These are phyloP conservation scores for Neurospora sp. DNA, from an alignment of 495 filamentous ascomycete genomes.

Conservation along the genomic window DNA sequence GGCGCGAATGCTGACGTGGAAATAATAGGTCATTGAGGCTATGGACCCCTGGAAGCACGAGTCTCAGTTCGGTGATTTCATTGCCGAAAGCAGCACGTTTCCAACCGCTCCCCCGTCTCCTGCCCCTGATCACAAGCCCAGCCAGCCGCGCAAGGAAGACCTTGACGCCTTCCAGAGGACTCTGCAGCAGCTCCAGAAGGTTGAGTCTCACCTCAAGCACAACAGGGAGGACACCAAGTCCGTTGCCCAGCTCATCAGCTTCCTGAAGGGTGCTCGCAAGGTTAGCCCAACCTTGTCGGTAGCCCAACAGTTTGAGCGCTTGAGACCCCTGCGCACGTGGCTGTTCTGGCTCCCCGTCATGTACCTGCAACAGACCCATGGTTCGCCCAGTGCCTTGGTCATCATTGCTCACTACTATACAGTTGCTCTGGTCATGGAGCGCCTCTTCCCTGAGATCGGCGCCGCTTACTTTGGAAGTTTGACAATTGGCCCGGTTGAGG, in stretches of 20 bases:
- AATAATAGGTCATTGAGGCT: constrained; percentile 61
- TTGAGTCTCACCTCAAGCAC: constrained; percentile 61
- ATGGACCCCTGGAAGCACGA: constrained; percentile 92
- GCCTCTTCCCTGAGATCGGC: constrained; percentile 82
- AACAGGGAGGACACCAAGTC: constrained; percentile 64
- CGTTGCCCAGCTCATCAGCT: constrained; percentile 68
- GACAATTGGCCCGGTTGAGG: constrained; percentile 63
- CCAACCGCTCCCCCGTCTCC: constrained; percentile 52
- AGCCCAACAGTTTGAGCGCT: constrained; percentile 76
- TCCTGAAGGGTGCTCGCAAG: constrained; percentile 67
- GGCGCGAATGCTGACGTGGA: not conserved
- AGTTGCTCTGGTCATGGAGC: constrained; percentile 74
- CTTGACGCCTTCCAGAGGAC: constrained; percentile 54
- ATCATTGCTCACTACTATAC: constrained; percentile 89
- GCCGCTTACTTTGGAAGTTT: constrained; percentile 76
- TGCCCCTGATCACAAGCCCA: constrained; percentile 46
- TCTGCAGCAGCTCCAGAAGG: constrained; percentile 57
- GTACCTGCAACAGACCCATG: constrained; percentile 48
- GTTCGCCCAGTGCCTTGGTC: constrained; percentile 58
- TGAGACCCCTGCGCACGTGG: constrained; percentile 81
- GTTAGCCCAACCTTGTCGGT: constrained; percentile 63
- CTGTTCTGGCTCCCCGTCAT: constrained; percentile 86
- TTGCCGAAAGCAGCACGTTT: constrained; percentile 64
- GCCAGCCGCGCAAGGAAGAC: constrained; percentile 55
- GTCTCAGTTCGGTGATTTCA: constrained; percentile 74